Conservation (phyloP, 139 green algal genomes). For the Bryopsis sp. region DNA sequence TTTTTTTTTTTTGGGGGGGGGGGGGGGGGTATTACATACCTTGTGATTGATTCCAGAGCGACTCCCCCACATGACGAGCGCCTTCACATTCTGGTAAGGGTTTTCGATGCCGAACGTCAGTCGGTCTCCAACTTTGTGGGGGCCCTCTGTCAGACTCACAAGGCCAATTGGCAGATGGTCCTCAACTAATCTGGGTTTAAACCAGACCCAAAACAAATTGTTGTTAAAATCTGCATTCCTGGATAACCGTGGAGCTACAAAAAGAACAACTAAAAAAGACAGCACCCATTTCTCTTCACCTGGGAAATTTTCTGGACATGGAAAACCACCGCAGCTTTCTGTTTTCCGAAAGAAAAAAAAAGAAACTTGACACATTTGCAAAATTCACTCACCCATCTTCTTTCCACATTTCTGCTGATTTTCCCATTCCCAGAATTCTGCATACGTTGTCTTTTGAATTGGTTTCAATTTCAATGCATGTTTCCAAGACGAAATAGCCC, state of each 20-base stretch:
- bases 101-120: constrained; percentile 1
- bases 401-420: neutral
- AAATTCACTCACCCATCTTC: too few species aligned
- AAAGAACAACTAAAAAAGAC: too few species aligned
- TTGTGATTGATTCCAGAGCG: neutral
- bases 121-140: neutral
- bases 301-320: too few species aligned
- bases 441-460: neutral
- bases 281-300: too few species aligned
- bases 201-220: too few species aligned
- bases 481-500: neutral
- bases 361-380: too few species aligned
- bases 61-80: neutral
- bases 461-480: neutral
- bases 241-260: neutral
- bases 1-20: too few species aligned
- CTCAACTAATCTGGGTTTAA: neutral
- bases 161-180: neutral
- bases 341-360: too few species aligned
- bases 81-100: neutral
- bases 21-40: too few species aligned
- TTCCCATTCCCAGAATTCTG: neutral
- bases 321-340: too few species aligned
- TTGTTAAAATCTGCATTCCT: neutral
- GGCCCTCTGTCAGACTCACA: neutral